Conservation (phyloP, 2,329 filamentous ascomycete genomes). For the Penicillium sp. region DNA sequence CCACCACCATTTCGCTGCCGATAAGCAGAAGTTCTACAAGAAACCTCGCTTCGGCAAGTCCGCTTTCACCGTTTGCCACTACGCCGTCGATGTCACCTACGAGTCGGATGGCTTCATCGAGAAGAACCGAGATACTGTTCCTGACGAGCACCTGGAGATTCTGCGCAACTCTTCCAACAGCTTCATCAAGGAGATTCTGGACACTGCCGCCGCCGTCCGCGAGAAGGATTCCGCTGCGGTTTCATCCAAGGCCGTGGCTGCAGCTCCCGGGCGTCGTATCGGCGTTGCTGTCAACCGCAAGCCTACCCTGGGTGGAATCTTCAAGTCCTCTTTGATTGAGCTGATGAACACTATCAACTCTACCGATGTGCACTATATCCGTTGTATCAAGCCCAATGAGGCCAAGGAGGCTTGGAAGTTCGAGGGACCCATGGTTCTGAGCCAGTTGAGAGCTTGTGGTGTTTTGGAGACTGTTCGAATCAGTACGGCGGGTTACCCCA, state of each 20-base stretch:
- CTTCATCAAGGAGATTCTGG: constrained; percentile 82
- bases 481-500: constrained; percentile 95
- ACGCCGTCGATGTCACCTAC: constrained; percentile 96
- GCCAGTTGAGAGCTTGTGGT: constrained; percentile 96
- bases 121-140: constrained; percentile 98
- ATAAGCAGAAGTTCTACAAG: constrained; percentile 98
- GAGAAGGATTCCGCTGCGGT: constrained; percentile 75
- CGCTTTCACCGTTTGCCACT: constrained; percentile 96
- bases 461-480: constrained; percentile 98
- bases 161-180: constrained; percentile 79
- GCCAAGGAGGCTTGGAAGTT: constrained; percentile 97
- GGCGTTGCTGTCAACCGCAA: constrained; percentile 93
- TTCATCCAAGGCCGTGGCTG: constrained; percentile 73
- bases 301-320: constrained; percentile 95
- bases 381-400: constrained; percentile 99
- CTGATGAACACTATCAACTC: constrained; percentile 97
- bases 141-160: constrained; percentile 96
- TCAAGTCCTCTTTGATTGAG: constrained; percentile 97
- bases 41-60: constrained; percentile 98
- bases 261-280: constrained; percentile 74
- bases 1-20: constrained; percentile 84
- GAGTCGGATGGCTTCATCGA: constrained; percentile 99
- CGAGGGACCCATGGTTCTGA: constrained; percentile 97
- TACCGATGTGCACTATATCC: constrained; percentile 98
- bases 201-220: constrained; percentile 80